A percentile compares a stretch with the other conserved stretches of the same genome.
These are phyloP conservation scores for Coleophoma eucalyptorum DNA, from an alignment of 2,329 filamentous ascomycete species.

Conservation along the genomic window DNA sequence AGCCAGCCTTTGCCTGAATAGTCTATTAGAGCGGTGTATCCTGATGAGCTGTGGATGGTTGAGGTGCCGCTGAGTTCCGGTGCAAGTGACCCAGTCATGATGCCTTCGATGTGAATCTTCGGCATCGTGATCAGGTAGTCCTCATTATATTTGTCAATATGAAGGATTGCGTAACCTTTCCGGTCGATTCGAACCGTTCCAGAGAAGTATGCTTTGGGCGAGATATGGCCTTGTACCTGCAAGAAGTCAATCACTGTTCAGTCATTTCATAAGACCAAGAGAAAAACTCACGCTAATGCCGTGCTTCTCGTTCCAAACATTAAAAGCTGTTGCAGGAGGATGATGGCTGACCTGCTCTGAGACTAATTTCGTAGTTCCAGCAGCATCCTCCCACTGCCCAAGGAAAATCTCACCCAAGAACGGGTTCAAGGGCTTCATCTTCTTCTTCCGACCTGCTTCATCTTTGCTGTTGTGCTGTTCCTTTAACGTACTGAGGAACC, in stretches of 20 bases:
- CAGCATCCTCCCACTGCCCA: slow-evolving; percentile 80
- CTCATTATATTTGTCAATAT: slow-evolving; percentile 53
- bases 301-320: slow-evolving; percentile 80
- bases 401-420: slow-evolving; percentile 93
- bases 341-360: slow-evolving; percentile 96
- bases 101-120: slow-evolving; percentile 84
- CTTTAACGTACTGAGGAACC: slow-evolving; percentile 91
- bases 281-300: slow-evolving; percentile 48
- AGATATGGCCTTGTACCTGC: slow-evolving; percentile 78
- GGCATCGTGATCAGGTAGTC: slow-evolving; percentile 90
- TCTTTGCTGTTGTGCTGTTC: slow-evolving; percentile 64
- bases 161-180: slow-evolving; percentile 82
- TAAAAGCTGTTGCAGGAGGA: slow-evolving; percentile 90
- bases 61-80: slow-evolving; percentile 84
- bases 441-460: slow-evolving; percentile 73
- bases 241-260: slow-evolving; percentile 2
- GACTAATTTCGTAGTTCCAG: slow-evolving; percentile 78
- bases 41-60: slow-evolving; percentile 80
- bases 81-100: slow-evolving; percentile 80
- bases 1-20: slow-evolving; percentile 93
- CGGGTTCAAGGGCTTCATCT: slow-evolving; percentile 96
- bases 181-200: slow-evolving; percentile 93
- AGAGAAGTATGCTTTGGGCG: slow-evolving; percentile 90
- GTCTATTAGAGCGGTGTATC: slow-evolving; percentile 84
- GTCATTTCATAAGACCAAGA: background rate